Evolutionary conservation across 2,329 filamentous ascomycete genomes (phyloP), one percentile per base, ranked within the genome.

Genomic region (Hypoxylon sp.): DNA sequence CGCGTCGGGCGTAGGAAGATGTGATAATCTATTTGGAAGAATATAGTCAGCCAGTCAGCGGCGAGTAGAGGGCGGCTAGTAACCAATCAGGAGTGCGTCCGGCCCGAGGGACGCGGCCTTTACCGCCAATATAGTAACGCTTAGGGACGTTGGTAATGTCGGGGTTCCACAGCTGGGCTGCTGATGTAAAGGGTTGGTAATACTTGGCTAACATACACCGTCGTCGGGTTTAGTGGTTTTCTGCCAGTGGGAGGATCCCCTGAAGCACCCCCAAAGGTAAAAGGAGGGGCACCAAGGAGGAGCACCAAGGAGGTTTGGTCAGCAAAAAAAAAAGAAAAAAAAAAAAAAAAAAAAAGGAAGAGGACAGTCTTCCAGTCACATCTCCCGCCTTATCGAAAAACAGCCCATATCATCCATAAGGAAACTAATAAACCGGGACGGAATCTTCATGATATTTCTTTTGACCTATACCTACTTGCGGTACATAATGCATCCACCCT

Each of bases 111-210:
- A 65, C 62, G 62, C 64, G 51, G 64, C 58, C 65, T 63, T 65
- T 68, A 56, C 54, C 52, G 53, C 43, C 51, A 8, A 8, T 26
- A 28, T 47, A 47, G 44, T 41, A 41, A 47, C 51, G 39, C 54
- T 28, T 47, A 47, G 44, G 17, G 19, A 47, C 51, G 39, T 50
- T 28, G 20, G 37, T 17, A 46, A 20, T 34, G 32, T 43, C 39
- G 39, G 39, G 41, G 19, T 46, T 46, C 19, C 11, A 41, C 37
- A 41, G 41, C 20, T 46, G 20, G 2, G 41, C 28, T 65, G 69
- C 69, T 71, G 69, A 72, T 70, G 70, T 72, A 72, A 72, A 67
- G 63, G 56, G 67, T 71, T 72, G 65, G 70, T 72, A 70, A 71
- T 67, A 55, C 64, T 62, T 62, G 52, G n/a, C 50, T 55, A 58